Conservation (phyloP, 495 filamentous ascomycete genomes). For the Penicillium goetzii region DNA sequence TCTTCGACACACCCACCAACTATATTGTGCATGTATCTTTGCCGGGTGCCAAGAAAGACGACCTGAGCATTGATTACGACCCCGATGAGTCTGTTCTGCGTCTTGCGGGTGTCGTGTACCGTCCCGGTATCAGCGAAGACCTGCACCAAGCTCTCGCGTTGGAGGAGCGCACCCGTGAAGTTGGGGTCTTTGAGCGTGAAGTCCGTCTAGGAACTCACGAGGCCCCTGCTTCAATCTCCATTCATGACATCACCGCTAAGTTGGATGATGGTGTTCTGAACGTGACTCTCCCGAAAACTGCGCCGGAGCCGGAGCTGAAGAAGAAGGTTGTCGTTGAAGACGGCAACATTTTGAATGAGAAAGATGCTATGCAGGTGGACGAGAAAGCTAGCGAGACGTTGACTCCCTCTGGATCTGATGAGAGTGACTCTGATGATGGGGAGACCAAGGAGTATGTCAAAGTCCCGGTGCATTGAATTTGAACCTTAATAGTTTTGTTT, state of each 20-base stretch:
- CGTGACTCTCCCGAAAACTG: constrained; percentile 70
- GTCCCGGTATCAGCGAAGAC: constrained; percentile 68
- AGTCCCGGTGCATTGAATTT: constrained; percentile 30
- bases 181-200: constrained; percentile 74
- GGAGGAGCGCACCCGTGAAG: constrained; percentile 61
- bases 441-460: constrained; percentile 40
- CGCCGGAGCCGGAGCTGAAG: constrained; percentile 35
- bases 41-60: constrained; percentile 76
- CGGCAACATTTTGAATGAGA: constrained; percentile 24
- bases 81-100: constrained; percentile 64
- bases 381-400: constrained; percentile 23
- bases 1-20: constrained; percentile 67
- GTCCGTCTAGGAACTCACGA: constrained; percentile 59
- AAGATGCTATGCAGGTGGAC: constrained; percentile 25
- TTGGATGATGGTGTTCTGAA: constrained; percentile 69
- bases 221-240: constrained; percentile 64
- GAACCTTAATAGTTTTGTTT: not conserved
- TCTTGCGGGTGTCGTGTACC: constrained; percentile 71
- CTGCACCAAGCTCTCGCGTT: constrained; percentile 66
- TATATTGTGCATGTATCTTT: constrained; percentile 74
- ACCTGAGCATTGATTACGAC: constrained; percentile 77
- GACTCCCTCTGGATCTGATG: constrained; percentile 21
- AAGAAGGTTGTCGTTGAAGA: constrained; percentile 34
- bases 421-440: constrained; percentile 28
- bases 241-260: constrained; percentile 69